Conservation (phyloP, 2,329 filamentous ascomycete genomes). For the Elsinoe necatrix region DNA sequence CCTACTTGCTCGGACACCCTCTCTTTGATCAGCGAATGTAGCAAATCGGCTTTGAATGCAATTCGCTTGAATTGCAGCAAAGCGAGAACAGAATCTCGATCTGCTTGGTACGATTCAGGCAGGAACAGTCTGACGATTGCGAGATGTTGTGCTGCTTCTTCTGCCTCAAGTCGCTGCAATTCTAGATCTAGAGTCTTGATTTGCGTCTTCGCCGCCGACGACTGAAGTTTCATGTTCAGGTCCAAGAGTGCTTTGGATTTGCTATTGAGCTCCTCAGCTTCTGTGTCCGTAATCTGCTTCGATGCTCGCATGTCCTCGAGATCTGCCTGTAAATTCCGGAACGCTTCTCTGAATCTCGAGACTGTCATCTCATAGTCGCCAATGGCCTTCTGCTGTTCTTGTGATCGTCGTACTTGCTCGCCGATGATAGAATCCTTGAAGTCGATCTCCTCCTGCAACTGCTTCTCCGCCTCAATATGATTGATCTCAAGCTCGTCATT, state of each 20-base stretch:
- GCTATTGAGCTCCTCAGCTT: conserved; percentile 81
- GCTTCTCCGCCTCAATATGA: conserved; percentile 85
- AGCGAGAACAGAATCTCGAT: conserved; percentile 79
- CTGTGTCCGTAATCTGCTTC: conserved; percentile 83
- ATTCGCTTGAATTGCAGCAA: conserved; percentile 81
- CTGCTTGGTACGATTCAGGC: conserved; percentile 70
- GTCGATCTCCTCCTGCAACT: conserved; percentile 88
- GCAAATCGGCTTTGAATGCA: conserved; percentile 74
- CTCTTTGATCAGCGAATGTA: conserved; percentile 72
- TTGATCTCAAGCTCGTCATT: conserved; percentile 92
- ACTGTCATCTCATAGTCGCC: conserved; percentile 88
- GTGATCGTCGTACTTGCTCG: conserved; percentile 67
- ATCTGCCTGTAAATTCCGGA: conserved; percentile 75
- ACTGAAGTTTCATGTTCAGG: conserved; percentile 86
- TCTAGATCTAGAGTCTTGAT: conserved; percentile 92
- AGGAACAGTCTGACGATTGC: conserved; percentile 83
- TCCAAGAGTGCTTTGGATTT: conserved; percentile 94
- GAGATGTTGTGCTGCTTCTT: conserved; percentile 81
- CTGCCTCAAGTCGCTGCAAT: conserved; percentile 73
- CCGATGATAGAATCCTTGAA: conserved; percentile 74
- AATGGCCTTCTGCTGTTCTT: conserved; percentile 68
- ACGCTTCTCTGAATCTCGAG: conserved; percentile 78
- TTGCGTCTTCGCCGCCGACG: conserved; percentile 82
- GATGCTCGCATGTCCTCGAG: conserved; percentile 88
- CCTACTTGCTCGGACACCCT: conserved; percentile 57